phyloP scores from a whole-genome alignment of 352 stramenopile species.

The Globisporangium nunn region DNA sequence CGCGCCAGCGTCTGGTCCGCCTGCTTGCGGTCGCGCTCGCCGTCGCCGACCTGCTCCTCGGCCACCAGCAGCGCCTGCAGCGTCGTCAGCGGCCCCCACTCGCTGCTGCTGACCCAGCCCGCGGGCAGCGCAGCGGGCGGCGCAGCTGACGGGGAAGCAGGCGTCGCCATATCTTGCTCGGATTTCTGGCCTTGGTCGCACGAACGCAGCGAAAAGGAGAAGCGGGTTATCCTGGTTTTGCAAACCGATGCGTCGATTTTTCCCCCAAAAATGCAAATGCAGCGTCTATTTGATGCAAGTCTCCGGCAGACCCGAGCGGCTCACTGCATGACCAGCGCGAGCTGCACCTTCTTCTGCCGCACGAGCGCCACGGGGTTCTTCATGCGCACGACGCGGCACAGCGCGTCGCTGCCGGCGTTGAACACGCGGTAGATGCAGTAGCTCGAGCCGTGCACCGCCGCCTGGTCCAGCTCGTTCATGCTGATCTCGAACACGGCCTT shows the following conservation, averaged over 20 bases:
- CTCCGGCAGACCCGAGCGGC: too few relatives aligned
- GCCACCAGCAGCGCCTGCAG: conserved; percentile 34
- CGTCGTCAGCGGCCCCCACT: conserved; percentile 48
- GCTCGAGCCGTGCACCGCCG: conserved; percentile 60
- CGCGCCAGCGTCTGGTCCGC: conserved; percentile 36
- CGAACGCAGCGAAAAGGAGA: too few relatives aligned
- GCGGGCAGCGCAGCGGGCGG: background rate
- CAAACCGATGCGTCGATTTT: background rate
- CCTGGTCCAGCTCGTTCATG: conserved; percentile 84
- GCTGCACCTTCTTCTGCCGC: conserved; percentile 73
- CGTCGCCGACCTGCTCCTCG: conserved; percentile 28
- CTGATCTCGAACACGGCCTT: conserved; percentile 87
- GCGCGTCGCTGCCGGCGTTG: conserved; percentile 60
- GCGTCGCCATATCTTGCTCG: background rate
- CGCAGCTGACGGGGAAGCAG: background rate
- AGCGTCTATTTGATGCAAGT: too few relatives aligned
- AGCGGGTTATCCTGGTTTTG: background rate
- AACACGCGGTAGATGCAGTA: conserved; percentile 86
- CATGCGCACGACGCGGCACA: conserved; percentile 76
- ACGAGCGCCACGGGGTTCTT: conserved; percentile 80
- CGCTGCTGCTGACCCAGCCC: background rate
- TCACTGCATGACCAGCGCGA: conserved; percentile 77
- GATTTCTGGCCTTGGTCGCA: too few relatives aligned
- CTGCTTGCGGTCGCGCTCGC: conserved; percentile 36
- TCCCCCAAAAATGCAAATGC: too few relatives aligned